A percentile compares a stretch with the other conserved stretches of the same genome.
Evolutionary conservation across 2,329 filamentous ascomycete species (phyloP).

Genomic region (Colletotrichum lupini): DNA sequence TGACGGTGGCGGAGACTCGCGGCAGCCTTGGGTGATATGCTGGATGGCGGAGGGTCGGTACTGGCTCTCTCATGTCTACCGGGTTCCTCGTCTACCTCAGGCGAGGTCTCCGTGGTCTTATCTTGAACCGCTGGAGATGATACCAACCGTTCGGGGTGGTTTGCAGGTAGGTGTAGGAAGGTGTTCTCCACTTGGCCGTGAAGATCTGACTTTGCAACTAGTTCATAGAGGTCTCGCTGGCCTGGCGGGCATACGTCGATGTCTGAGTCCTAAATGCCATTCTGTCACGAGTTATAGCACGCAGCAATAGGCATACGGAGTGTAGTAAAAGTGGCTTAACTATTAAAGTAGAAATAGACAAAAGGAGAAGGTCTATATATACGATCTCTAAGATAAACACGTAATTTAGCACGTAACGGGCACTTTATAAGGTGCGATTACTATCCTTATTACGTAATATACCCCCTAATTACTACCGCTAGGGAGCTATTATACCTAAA

Average conservation of each 20-base stretch:
- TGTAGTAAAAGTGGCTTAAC: too few species aligned
- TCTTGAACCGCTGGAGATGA: neutral
- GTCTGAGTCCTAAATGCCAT: conserved; percentile 48
- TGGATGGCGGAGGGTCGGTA: neutral
- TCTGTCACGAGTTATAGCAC: too few species aligned
- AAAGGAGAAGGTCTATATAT: too few species aligned
- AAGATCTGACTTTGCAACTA: conserved; percentile 6
- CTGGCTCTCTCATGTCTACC: neutral
- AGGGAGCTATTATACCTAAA: too few species aligned
- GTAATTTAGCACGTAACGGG: too few species aligned
- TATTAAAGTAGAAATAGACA: too few species aligned
- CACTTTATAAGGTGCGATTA: too few species aligned
- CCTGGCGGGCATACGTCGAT: conserved; percentile 51
- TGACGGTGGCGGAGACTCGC: conserved; percentile 4
- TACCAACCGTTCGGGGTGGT: conserved; percentile 16
- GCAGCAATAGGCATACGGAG: too few species aligned
- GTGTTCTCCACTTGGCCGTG: conserved; percentile 2
- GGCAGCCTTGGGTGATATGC: neutral
- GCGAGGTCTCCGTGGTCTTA: neutral
- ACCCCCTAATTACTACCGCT: too few species aligned
- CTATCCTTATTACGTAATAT: too few species aligned
- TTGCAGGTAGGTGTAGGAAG: conserved; percentile 22
- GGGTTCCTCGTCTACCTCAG: neutral
- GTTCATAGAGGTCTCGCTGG: conserved; percentile 40
- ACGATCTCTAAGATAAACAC: too few species aligned